Evolutionary conservation across 164 flowering plant species (phyloP).

Genomic region (Tetrastigma voinierianum): DNA sequence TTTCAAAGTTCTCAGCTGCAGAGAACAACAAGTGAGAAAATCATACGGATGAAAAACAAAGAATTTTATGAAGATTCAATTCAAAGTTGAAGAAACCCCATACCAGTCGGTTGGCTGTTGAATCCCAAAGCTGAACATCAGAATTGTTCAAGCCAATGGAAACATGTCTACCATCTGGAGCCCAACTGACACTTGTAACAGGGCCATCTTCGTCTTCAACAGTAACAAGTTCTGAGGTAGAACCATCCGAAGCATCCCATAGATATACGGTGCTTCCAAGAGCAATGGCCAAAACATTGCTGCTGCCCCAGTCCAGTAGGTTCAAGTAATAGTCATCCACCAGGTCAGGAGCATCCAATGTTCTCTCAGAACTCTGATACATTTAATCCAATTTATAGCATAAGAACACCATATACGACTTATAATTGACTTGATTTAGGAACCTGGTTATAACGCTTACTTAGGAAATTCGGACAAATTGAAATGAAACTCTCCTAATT

Average conservation of each 20-base stretch:
- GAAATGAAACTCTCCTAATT: too few relatives aligned
- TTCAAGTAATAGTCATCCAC: constrained; percentile 24
- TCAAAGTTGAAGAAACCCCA: background rate
- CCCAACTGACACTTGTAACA: constrained; percentile 24
- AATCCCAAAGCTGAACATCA: constrained; percentile 21
- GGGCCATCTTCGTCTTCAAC: constrained; percentile 18
- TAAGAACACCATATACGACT: background rate
- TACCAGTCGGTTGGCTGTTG: constrained; percentile 8
- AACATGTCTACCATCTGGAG: constrained; percentile 17
- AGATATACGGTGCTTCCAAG: constrained; percentile 16
- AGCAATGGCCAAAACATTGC: constrained; percentile 21
- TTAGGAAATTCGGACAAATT: background rate
- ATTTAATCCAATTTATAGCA: too few relatives aligned
- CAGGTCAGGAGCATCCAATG: constrained; percentile 22
- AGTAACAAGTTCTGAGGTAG: constrained; percentile 19
- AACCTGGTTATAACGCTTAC: too few relatives aligned
- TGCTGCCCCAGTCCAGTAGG: constrained; percentile 23
- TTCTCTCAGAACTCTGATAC: constrained; percentile 17
- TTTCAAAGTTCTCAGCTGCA: constrained; percentile 22
- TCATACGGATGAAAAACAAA: background rate
- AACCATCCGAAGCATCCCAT: constrained; percentile 18
- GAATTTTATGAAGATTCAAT: too few relatives aligned
- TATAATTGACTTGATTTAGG: background rate
- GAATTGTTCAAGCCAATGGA: constrained; percentile 22
- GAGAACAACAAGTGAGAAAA: background rate